These are phyloP conservation scores for Beta lomatogona DNA, from an alignment of 179 eudicot genomes.

Conservation along the genomic window DNA sequence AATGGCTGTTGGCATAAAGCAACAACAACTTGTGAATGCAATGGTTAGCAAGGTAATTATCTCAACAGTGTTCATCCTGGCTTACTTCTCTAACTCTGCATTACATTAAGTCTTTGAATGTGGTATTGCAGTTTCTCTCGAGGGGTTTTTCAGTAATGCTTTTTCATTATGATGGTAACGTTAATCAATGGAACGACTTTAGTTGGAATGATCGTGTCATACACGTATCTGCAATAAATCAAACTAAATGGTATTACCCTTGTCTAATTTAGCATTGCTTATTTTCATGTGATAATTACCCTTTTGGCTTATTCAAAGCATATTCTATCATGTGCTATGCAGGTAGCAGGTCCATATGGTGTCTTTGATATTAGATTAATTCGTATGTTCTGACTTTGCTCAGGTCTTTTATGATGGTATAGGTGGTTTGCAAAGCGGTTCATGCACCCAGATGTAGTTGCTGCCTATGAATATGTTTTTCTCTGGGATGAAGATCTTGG, in stretches of 20 bases:
- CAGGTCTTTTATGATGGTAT: constrained; percentile 24
- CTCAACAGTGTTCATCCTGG: background rate
- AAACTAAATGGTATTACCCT: constrained; percentile 82
- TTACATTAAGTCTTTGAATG: background rate
- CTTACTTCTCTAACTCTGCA: background rate
- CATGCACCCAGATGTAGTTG: constrained; percentile 86
- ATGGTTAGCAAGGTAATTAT: constrained; percentile 71
- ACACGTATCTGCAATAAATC: constrained; percentile 80
- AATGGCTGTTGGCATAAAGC: constrained; percentile 77
- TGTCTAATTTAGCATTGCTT: background rate
- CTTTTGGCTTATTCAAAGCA: background rate
- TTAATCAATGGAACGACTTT: constrained; percentile 76
- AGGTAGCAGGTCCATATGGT: background rate
- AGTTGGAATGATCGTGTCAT: constrained; percentile 69
- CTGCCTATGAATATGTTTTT: constrained; percentile 70
- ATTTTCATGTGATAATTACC: background rate
- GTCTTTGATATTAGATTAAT: constrained; percentile 2
- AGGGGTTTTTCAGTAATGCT: constrained; percentile 71
- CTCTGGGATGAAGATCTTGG: constrained; percentile 99
- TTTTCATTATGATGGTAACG: constrained; percentile 85
- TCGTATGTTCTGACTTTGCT: constrained; percentile 21
- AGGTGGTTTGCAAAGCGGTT: constrained; percentile 99
- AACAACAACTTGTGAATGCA: constrained; percentile 58
- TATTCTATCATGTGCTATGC: background rate
- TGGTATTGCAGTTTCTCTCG: constrained; percentile 63